A percentile compares a stretch with the other conserved stretches of the same genome.
Evolutionary conservation across 2,329 filamentous ascomycete genomes (phyloP).

Genomic region (Neofusicoccum cordaticola): DNA sequence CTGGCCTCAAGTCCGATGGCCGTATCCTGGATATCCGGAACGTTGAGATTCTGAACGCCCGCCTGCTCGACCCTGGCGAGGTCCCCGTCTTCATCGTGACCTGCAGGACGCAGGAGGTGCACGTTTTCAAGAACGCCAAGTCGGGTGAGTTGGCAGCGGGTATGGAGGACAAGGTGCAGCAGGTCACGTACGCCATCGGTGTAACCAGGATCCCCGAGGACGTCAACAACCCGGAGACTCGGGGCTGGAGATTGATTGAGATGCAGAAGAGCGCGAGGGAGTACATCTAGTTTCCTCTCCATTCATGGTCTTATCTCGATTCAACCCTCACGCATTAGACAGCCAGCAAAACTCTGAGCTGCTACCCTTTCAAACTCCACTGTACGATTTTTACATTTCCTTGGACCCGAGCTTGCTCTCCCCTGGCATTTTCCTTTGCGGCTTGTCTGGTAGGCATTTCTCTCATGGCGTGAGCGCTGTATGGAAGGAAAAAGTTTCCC

Average conservation of each 20-base stretch:
- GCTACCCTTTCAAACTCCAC: background rate
- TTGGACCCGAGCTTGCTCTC: background rate
- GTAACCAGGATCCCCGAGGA: slow-evolving; percentile 92
- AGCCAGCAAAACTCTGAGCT: too few species aligned
- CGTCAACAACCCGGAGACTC: slow-evolving; percentile 92
- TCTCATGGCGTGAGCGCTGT: slow-evolving; percentile 7
- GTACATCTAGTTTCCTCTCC: slow-evolving; percentile 57
- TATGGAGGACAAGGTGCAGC: slow-evolving; percentile 98
- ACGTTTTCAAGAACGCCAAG: slow-evolving; percentile 93
- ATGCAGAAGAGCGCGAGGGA: slow-evolving; percentile 97
- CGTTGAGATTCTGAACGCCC: slow-evolving; percentile 80
- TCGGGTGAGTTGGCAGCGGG: slow-evolving; percentile 84
- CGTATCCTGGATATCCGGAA: slow-evolving; percentile 92
- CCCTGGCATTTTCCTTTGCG: background rate
- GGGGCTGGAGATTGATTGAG: slow-evolving; percentile 96
- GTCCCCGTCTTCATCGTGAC: slow-evolving; percentile 96
- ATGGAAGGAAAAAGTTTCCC: background rate
- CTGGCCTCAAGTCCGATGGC: slow-evolving; percentile 90
- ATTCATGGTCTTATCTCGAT: background rate
- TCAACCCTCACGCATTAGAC: background rate
- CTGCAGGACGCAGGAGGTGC: slow-evolving; percentile 93
- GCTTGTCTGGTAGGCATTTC: background rate
- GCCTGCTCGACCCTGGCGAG: slow-evolving; percentile 80
- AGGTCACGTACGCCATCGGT: slow-evolving; percentile 96
- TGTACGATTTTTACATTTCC: background rate